phyloP scores from a whole-genome alignment of 2,329 filamentous ascomycete genomes.

The Cladosporium sp. region DNA sequence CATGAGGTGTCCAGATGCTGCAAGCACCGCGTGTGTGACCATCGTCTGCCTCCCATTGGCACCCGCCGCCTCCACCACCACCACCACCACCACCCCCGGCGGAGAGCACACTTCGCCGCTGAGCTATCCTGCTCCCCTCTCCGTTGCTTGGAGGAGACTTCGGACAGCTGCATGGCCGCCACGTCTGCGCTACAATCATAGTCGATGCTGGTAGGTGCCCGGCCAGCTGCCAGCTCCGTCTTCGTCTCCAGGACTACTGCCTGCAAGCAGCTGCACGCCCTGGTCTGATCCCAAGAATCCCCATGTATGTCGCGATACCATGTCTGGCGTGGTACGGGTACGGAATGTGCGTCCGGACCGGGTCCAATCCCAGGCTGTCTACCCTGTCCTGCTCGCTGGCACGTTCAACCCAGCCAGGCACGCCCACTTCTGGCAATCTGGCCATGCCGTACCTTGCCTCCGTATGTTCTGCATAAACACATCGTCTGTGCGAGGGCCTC shows the following conservation, averaged over 20 bases:
- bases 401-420: neutral
- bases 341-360: neutral
- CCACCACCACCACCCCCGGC: too few relatives aligned
- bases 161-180: neutral
- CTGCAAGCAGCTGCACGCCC: neutral
- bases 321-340: neutral
- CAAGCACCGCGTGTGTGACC: neutral
- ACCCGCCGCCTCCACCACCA: neutral
- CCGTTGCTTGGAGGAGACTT: neutral
- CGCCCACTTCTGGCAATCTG: neutral
- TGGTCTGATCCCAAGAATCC: neutral
- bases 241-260: neutral
- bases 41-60: neutral
- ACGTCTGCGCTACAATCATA: neutral
- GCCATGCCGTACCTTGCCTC: neutral
- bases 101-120: neutral
- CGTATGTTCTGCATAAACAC: constrained; percentile 2
- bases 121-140: neutral
- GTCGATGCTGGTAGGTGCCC: neutral
- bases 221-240: too few relatives aligned
- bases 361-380: neutral
- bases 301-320: neutral
- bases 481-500: neutral
- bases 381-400: neutral
- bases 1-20: neutral